A percentile compares a stretch with the other conserved stretches of the same genome.
phyloP scores from a whole-genome alignment of 495 filamentous ascomycete species.

The Baudoinia panamericana region DNA sequence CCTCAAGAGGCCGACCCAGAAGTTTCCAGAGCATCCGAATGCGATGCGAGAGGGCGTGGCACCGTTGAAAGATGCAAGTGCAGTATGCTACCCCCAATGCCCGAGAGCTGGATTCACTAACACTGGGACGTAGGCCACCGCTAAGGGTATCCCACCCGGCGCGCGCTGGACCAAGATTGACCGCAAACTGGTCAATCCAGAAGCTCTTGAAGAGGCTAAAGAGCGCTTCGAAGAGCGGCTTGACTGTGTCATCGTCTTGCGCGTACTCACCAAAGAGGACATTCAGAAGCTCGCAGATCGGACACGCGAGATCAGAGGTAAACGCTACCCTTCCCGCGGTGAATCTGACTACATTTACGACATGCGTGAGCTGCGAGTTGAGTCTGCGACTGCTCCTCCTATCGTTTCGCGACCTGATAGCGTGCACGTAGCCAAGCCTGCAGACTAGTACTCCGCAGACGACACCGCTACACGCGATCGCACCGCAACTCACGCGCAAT shows the following conservation, averaged over 20 bases:
- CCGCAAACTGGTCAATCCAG: conserved; percentile 68
- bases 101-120: neutral
- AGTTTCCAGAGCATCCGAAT: conserved; percentile 67
- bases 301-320: conserved; percentile 67
- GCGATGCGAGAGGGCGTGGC: conserved; percentile 79
- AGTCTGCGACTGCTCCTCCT: neutral
- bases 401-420: neutral
- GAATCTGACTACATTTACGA: neutral
- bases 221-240: conserved; percentile 71
- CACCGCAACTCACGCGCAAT: neutral
- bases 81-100: neutral
- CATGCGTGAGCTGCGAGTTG: neutral
- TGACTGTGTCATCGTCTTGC: conserved; percentile 73
- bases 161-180: conserved; percentile 86
- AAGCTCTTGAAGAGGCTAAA: conserved; percentile 58
- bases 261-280: conserved; percentile 67
- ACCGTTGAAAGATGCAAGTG: conserved; percentile 54
- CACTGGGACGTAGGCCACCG: conserved; percentile 30
- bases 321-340: neutral
- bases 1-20: conserved; percentile 54
- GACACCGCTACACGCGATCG: neutral
- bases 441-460: neutral
- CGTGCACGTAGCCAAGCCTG: neutral
- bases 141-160: conserved; percentile 55
- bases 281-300: conserved; percentile 65